Base-by-base conservation (phyloP, 805 yeast genomes). In the Brettanomyces nanus region DNA sequence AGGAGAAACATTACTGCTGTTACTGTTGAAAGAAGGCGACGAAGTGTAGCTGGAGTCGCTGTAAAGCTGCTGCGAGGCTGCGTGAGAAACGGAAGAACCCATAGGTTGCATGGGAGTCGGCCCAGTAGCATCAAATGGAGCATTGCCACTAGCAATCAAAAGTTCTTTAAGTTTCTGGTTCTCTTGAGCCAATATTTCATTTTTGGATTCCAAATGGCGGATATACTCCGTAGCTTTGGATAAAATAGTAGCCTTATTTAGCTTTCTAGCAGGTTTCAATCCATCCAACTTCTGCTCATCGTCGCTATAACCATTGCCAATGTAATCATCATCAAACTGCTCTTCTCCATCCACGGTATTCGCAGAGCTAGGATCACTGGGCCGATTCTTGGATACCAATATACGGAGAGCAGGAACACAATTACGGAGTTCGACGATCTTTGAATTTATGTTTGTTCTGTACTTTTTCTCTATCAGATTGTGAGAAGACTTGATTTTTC, bases 381-480 rank as follows among this genome's bases (percentile, higher is more conserved):
- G 11, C 60, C 47, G 66, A 50, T 44, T 61, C 59, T 36, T 57
- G 3, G 65, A 56, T 13, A 60, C 55, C 18, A 62, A 34, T 22
- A 73, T 68, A 38, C 85, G 67, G 38, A 85, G 65, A 3, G 92
- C 64, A 2, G 95, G 95, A 21, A 85, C 95, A 22, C 86, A 80
- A 47, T 82, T 85, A 53, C 89, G 66, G 30, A 84, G 68, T 28
- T 79, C 82, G 32, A 75, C 54, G 35, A 84, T 83, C 58, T 80
- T 83, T 37, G 81, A 71, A 54, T 84, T 84, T 51, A 84, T 81
- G 51, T 84, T 84, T 11, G 86, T 80, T 53, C 95, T 63, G 59
- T 84, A 84, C 56, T 82, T 79, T 60, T 83, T 83, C 53, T 85
- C 95, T 48, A 84, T 81, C 69, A 83, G 72, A 53, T 84, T 85